Evolutionary conservation across 768 basidiomycete genomes (phyloP).

Genomic region (Collybiopsis luxurians): DNA sequence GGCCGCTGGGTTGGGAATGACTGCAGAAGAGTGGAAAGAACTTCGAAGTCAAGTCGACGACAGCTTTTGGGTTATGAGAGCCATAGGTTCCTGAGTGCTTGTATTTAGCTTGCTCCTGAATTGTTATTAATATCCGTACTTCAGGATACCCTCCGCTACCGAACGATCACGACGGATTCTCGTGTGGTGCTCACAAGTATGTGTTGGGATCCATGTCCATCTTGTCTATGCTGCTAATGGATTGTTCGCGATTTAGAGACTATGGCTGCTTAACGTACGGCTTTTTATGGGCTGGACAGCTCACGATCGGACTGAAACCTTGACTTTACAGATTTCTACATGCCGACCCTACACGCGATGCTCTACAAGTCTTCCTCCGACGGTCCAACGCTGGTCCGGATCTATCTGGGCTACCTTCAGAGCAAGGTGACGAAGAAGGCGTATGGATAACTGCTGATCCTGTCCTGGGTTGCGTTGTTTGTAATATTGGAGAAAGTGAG

Average conservation of each 20-base stretch:
- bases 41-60: constrained; percentile 73
- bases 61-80: constrained; percentile 87
- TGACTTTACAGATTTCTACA: constrained; percentile 64
- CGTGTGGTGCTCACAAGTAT: constrained; percentile 90
- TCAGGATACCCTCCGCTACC: constrained; percentile 87
- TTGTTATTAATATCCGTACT: not conserved
- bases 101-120: not conserved
- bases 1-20: constrained; percentile 78
- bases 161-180: constrained; percentile 73
- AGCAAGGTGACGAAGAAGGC: constrained; percentile 57
- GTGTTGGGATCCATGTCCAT: constrained; percentile 8
- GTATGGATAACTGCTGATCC: constrained; percentile 86
- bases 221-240: not conserved
- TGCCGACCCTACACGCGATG: constrained; percentile 75
- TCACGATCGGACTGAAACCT: not conserved
- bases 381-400: constrained; percentile 32
- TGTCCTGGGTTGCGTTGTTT: constrained; percentile 78
- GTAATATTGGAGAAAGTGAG: constrained; percentile 91
- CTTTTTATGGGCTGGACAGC: not conserved
- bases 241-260: constrained; percentile 50
- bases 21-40: constrained; percentile 61
- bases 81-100: constrained; percentile 54
- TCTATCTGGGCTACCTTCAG: constrained; percentile 37
- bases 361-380: constrained; percentile 77
- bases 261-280: constrained; percentile 87